phyloP scores from a whole-genome alignment of 75 land plant species.

The Pinus tabuliformis region DNA sequence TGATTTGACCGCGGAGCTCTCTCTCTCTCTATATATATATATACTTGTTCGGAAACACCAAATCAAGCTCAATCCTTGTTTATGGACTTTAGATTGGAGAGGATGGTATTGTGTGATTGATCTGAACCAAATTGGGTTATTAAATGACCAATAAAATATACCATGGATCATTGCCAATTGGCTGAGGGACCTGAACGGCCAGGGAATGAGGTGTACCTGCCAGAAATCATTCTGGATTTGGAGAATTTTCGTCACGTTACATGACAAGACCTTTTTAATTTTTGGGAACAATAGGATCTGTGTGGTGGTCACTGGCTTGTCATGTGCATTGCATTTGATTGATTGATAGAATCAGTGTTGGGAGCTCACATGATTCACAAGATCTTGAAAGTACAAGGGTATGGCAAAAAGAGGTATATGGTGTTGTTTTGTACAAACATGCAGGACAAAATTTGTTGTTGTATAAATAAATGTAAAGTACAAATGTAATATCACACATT shows the following conservation, averaged over 20 bases:
- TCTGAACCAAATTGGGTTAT: not conserved
- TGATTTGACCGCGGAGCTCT: too few species aligned
- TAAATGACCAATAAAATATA: not conserved
- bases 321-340: slow-evolving; percentile 9
- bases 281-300: not conserved
- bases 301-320: not conserved
- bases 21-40: too few species aligned
- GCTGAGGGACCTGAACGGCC: not conserved
- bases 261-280: not conserved
- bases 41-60: too few species aligned
- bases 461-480: not conserved
- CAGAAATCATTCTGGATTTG: slow-evolving; percentile 2
- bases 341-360: not conserved
- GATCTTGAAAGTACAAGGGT: not conserved
- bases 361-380: slow-evolving; percentile 2
- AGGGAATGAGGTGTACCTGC: not conserved
- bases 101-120: too few species aligned
- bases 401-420: not conserved
- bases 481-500: not conserved
- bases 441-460: not conserved
- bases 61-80: too few species aligned
- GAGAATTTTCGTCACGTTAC: not conserved
- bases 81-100: not conserved
- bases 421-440: slow-evolving; percentile 2
- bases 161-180: not conserved